Evolutionary conservation across 1,284 basidiomycete genomes (phyloP).

Genomic region (Puccinia hordei): DNA sequence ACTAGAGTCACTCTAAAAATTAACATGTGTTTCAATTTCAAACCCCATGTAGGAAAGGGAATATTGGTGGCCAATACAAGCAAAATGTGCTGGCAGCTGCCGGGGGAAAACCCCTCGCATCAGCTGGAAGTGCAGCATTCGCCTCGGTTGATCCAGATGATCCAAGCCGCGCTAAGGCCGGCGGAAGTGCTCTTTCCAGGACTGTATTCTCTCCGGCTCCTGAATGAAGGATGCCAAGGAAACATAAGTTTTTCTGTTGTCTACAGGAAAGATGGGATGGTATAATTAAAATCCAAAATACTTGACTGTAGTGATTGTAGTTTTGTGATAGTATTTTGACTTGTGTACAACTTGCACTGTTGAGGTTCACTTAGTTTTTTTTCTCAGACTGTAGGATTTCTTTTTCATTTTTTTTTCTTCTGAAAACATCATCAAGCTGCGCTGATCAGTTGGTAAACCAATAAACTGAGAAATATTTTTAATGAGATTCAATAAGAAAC

Average conservation of each 20-base stretch:
- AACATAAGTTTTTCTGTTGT: neutral
- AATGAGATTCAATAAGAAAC: too few species aligned
- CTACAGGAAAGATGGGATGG: neutral
- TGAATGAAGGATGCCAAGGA: neutral
- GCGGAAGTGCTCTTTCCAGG: neutral
- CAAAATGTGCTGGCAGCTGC: constrained; percentile 38
- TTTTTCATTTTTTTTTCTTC: neutral
- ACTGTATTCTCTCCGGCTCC: constrained; percentile 25
- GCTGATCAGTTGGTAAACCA: too few species aligned
- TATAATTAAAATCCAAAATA: neutral
- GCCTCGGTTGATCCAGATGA: constrained; percentile 33
- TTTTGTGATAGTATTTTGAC: constrained; percentile 11
- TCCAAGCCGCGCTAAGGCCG: constrained; percentile 16
- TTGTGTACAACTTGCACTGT: constrained; percentile 6
- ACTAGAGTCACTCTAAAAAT: neutral
- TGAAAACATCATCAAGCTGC: too few species aligned
- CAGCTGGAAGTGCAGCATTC: constrained; percentile 11
- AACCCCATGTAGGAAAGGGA: constrained; percentile 28
- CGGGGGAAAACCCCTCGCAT: constrained; percentile 21
- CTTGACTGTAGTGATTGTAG: constrained; percentile 5
- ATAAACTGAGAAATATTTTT: too few species aligned
- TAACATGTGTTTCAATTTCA: neutral
- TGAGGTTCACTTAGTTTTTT: neutral
- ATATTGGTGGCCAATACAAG: constrained; percentile 38
- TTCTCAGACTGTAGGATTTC: constrained; percentile 13